Percentiles rank a stretch among this genome's conserved stretches.
Conservation (phyloP, 208 protist genomes). For the Acanthamoeba royreba region DNA sequence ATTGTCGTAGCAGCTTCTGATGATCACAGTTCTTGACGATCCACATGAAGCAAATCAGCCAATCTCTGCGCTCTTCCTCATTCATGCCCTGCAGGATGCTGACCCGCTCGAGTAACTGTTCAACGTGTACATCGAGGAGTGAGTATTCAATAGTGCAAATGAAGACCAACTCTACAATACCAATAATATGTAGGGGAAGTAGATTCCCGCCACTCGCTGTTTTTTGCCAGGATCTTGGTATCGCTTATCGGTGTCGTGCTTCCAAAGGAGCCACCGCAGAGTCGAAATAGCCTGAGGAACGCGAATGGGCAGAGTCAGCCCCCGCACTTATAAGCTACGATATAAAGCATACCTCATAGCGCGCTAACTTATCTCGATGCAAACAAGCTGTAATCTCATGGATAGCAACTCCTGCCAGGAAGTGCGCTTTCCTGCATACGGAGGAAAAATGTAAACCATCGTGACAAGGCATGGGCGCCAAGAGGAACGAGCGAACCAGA, state of each 20-base stretch:
- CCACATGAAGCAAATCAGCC: slow-evolving; percentile 39
- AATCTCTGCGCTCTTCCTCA: neutral
- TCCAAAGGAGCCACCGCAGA: slow-evolving; percentile 37
- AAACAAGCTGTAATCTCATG: neutral
- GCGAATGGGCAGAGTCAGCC: neutral
- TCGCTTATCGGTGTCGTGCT: slow-evolving; percentile 57
- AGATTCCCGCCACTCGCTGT: slow-evolving; percentile 40
- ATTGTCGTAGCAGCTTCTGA: neutral
- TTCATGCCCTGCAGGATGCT: neutral
- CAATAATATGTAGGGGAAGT: slow-evolving; percentile 53
- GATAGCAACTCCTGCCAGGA: neutral
- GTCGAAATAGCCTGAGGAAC: slow-evolving; percentile 34
- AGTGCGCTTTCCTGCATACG: neutral
- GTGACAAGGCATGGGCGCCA: too few species aligned
- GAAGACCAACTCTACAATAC: neutral
- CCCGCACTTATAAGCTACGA: neutral
- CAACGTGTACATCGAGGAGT: neutral
- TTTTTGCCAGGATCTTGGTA: slow-evolving; percentile 9
- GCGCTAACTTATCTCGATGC: neutral
- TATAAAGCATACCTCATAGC: neutral
- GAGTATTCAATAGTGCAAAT: neutral
- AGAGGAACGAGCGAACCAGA: neutral
- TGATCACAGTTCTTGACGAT: slow-evolving; percentile 3
- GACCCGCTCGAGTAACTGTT: neutral
- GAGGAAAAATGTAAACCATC: too few species aligned